Evolutionary conservation across 148 eudicot genomes (phyloP), one percentile per base, ranked within the genome.

Genomic region (Amaranthus palmeri): DNA sequence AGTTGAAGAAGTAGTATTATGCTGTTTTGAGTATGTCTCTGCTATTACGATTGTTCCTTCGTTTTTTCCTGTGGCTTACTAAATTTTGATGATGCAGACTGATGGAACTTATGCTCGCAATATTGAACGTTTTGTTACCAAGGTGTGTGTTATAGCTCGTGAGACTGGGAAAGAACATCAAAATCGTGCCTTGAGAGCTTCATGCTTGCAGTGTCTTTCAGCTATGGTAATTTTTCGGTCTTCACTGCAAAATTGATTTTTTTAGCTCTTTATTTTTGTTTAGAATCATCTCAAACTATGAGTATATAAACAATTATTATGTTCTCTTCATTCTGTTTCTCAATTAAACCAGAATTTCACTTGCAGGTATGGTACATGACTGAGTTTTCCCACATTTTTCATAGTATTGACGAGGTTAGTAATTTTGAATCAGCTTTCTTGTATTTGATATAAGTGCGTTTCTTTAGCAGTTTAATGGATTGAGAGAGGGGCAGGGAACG

Each of bases 321-420:
- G 67, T 65, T 60, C 4, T 5, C 46, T 57, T 65, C 42, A 44
- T 40, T 25, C 36, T 68, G 60, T 70, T 10, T 57, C 5, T 6
- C 7, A 13, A 14, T 48, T 72, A 54, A 17, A 45, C 73, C 17
- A 42, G 25, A 72, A 66, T 74, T 66, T 74, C 57, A 52, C 60
- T 69, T 78, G 82, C 93, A 95, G 99, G 81, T 95, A 45, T 92
- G 99, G 99, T 95, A 86, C 83, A 95, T 95, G 99, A 79, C 88
- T 6, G 87, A 87, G 78, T 88, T 84, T 71, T 88, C 97, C 18
- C 88, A 88, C 79, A 75, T 90, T 54, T 91, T 92, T 79, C 80
- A 52, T 56, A 85, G 80, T 71, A 83, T 91, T 54, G 87, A 87
- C 63, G 87, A 93, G 93, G 99, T 90, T 51, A 43, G 90, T 85